phyloP scores from a whole-genome alignment of 345 rosid species.

The Gossypium ekmanianum region DNA sequence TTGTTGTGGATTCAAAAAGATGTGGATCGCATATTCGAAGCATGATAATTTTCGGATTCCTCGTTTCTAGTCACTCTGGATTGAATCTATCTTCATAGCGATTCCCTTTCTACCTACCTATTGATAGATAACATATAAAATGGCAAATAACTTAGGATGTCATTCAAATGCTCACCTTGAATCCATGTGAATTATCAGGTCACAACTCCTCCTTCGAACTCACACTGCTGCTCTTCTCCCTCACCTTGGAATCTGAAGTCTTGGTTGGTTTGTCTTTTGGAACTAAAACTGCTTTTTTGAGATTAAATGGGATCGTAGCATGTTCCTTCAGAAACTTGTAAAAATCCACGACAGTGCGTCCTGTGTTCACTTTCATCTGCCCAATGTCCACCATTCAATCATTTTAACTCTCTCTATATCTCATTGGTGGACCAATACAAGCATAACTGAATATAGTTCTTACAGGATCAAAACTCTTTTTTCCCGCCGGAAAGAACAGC shows the following conservation, averaged over 20 bases:
- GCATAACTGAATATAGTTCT: conserved; percentile 18
- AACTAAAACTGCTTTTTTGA: conserved; percentile 61
- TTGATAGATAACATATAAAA: not conserved
- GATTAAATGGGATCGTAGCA: conserved; percentile 87
- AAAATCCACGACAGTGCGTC: conserved; percentile 87
- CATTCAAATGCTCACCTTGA: not conserved
- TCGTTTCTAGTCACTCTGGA: conserved; percentile 4
- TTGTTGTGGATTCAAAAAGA: not conserved
- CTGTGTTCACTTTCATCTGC: conserved; percentile 78
- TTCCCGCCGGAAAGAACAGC: conserved; percentile 96
- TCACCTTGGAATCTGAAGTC: conserved; percentile 32
- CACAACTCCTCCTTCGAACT: conserved; percentile 75
- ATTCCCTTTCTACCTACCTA: conserved; percentile 11
- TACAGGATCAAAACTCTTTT: conserved; percentile 95
- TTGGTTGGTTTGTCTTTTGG: conserved; percentile 29
- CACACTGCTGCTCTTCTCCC: conserved; percentile 21
- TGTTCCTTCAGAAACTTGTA: conserved; percentile 86
- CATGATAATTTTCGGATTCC: not conserved
- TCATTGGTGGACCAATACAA: not conserved
- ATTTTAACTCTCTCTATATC: not conserved
- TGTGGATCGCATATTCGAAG: not conserved
- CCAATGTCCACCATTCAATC: conserved; percentile 6
- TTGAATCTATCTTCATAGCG: conserved; percentile 3
- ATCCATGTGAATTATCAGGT: conserved; percentile 22
- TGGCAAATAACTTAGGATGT: conserved; percentile 10